Evolutionary conservation across 768 basidiomycete genomes (phyloP).

Genomic region (Tylopilus sp.): DNA sequence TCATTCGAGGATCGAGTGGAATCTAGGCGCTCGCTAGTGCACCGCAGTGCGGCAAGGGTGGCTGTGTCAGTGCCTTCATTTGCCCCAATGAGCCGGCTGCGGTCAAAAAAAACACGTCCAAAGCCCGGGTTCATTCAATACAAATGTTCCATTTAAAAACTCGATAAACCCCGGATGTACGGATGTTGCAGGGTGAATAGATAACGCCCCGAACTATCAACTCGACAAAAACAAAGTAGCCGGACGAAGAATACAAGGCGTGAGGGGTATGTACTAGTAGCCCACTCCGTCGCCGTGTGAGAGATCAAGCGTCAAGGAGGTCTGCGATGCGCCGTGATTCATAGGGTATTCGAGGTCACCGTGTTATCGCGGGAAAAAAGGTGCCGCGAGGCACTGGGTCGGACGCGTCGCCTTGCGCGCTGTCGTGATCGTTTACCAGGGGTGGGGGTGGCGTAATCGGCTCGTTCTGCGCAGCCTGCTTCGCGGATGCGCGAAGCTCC

Average conservation of each 20-base stretch:
- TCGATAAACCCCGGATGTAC: neutral
- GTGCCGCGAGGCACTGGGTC: neutral
- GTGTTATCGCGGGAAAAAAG: neutral
- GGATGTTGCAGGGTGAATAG: neutral
- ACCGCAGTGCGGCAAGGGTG: neutral
- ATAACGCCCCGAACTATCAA: neutral
- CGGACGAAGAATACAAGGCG: constrained; percentile 16
- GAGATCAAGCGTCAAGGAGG: neutral
- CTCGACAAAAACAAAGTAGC: constrained; percentile 15
- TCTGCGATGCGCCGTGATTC: neutral
- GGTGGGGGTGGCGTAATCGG: neutral
- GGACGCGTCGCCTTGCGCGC: neutral
- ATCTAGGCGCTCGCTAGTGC: too few species aligned
- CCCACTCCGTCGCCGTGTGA: constrained; percentile 13
- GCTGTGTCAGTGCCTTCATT: neutral
- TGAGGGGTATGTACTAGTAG: constrained; percentile 10
- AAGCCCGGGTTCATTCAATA: neutral
- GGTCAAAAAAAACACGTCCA: too few species aligned
- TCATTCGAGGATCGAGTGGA: neutral
- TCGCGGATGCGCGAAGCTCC: neutral
- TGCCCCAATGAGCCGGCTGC: neutral
- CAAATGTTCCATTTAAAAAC: neutral
- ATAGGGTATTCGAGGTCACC: neutral
- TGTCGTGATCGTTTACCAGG: constrained; percentile 6
- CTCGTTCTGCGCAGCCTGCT: constrained; percentile 2